Conservation (phyloP, 805 yeast species). For the Candida peoriensis region DNA sequence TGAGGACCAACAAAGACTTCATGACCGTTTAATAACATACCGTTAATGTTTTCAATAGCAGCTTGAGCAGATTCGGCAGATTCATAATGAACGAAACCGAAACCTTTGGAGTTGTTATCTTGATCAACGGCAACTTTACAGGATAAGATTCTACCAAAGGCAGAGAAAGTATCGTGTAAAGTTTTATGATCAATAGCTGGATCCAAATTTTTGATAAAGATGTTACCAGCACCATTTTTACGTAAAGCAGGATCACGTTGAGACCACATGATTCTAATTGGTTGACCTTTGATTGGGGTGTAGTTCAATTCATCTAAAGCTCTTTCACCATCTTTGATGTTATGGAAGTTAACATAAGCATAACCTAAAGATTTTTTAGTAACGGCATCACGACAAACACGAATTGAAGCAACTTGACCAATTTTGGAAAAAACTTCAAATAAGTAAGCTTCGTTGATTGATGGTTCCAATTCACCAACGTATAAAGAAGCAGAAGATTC, state of each 20-base stretch:
- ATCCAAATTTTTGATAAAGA: slow-evolving; percentile 96
- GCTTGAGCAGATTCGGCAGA: slow-evolving; percentile 86
- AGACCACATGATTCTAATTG: slow-evolving; percentile 99
- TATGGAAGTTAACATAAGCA: slow-evolving; percentile 95
- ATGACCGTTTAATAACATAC: slow-evolving; percentile 95
- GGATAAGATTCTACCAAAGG: slow-evolving; percentile 92
- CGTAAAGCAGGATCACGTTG: slow-evolving; percentile 97
- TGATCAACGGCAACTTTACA: slow-evolving; percentile 97
- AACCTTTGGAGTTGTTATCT: slow-evolving; percentile 87
- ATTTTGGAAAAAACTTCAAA: slow-evolving; percentile 92
- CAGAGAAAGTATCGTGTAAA: slow-evolving; percentile 94
- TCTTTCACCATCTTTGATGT: slow-evolving; percentile 82
- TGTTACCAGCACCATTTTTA: slow-evolving; percentile 93
- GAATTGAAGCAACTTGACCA: slow-evolving; percentile 93
- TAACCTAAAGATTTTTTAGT: slow-evolving; percentile 96
- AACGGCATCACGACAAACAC: slow-evolving; percentile 98
- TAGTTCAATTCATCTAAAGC: slow-evolving; percentile 96
- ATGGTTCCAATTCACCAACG: slow-evolving; percentile 94
- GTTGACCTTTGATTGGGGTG: slow-evolving; percentile 86
- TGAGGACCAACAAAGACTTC: slow-evolving; percentile 96
- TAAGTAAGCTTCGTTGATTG: slow-evolving; percentile 89
- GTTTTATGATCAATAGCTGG: slow-evolving; percentile 99
- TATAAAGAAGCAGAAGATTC: slow-evolving; percentile 80
- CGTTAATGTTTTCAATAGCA: slow-evolving; percentile 96
- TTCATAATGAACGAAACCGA: slow-evolving; percentile 97